Evolutionary conservation across 2,329 filamentous ascomycete genomes (phyloP).

Genomic region (Phyllosticta paracitricarpa): DNA sequence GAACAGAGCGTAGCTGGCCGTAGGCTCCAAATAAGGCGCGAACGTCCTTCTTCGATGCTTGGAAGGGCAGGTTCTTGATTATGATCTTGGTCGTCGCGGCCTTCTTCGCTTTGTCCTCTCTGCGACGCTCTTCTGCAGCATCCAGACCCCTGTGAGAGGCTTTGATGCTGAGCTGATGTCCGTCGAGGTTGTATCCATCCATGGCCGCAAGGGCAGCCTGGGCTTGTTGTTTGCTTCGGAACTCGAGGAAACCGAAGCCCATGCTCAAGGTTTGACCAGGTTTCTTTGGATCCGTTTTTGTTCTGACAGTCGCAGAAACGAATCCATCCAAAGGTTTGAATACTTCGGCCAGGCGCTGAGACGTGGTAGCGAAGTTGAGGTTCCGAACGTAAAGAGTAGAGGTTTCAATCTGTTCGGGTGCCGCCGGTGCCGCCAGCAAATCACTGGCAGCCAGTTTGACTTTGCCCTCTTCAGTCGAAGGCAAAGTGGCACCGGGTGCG

Average conservation of each 20-base stretch:
- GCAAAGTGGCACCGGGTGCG: slow-evolving; percentile 22
- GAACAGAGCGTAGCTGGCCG: slow-evolving; percentile 83
- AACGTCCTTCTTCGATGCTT: slow-evolving; percentile 87
- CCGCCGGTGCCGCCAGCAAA: slow-evolving; percentile 50
- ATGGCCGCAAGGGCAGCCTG: slow-evolving; percentile 73
- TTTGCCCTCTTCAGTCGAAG: slow-evolving; percentile 20
- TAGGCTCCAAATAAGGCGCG: slow-evolving; percentile 78
- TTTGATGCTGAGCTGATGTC: slow-evolving; percentile 75
- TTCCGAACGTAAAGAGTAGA: slow-evolving; percentile 90
- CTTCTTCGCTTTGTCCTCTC: slow-evolving; percentile 77
- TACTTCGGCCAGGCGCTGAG: slow-evolving; percentile 60
- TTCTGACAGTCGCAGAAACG: slow-evolving; percentile 81
- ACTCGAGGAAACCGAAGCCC: slow-evolving; percentile 95
- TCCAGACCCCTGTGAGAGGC: slow-evolving; percentile 80
- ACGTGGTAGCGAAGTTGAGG: slow-evolving; percentile 83
- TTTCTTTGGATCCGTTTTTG: slow-evolving; percentile 84
- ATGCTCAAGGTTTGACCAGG: slow-evolving; percentile 83
- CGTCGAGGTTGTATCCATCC: slow-evolving; percentile 80
- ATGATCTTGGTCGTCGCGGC: slow-evolving; percentile 81
- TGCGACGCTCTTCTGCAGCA: slow-evolving; percentile 75
- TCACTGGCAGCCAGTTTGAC: slow-evolving; percentile 58
- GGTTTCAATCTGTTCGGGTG: slow-evolving; percentile 49
- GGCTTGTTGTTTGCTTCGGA: slow-evolving; percentile 66
- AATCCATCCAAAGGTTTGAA: slow-evolving; percentile 83
- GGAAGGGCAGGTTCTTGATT: slow-evolving; percentile 97